These are phyloP conservation scores for Tirmania nivea DNA, from an alignment of 495 filamentous ascomycete species.

Conservation along the genomic window DNA sequence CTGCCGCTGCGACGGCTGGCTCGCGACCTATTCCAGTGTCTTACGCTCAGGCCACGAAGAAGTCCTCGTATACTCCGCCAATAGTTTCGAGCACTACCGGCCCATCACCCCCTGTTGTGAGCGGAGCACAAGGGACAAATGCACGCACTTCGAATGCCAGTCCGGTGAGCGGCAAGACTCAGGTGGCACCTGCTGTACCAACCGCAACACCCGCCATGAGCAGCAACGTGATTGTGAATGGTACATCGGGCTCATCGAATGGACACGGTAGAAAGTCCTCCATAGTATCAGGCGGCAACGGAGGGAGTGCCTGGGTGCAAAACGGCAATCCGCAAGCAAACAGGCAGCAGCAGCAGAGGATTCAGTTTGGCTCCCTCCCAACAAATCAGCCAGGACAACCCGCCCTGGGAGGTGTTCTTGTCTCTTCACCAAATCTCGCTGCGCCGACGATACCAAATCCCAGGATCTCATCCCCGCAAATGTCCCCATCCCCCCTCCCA, in stretches of 20 bases:
- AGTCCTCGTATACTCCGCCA: slow-evolving; percentile 2
- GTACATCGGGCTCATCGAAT: slow-evolving; percentile 13
- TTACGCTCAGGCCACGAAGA: slow-evolving; percentile 18
- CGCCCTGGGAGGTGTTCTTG: slow-evolving; percentile 12
- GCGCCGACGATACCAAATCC: slow-evolving; percentile 18
- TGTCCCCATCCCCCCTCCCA: slow-evolving; percentile 15
- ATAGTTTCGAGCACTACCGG: background rate
- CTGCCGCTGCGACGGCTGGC: slow-evolving; percentile 20
- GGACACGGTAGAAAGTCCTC: slow-evolving; percentile 18
- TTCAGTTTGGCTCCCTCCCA: slow-evolving; percentile 16
- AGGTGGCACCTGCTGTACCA: slow-evolving; percentile 4
- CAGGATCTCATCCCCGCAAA: slow-evolving; percentile 16
- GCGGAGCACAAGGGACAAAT: slow-evolving; percentile 19
- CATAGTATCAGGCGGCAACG: slow-evolving; percentile 13
- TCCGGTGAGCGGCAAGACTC: slow-evolving; percentile 20
- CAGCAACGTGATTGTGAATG: slow-evolving; percentile 9
- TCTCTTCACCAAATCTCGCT: slow-evolving; percentile 18
- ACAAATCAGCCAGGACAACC: slow-evolving; percentile 12
- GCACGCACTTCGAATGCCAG: slow-evolving; percentile 15
- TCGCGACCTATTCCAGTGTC: slow-evolving; percentile 18
- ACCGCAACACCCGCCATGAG: background rate
- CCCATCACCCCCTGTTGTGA: slow-evolving; percentile 8
- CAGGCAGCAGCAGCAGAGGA: slow-evolving; percentile 1
- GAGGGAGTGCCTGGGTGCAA: slow-evolving; percentile 16
- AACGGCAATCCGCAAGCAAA: slow-evolving; percentile 9